A percentile compares a stretch with the other conserved stretches of the same genome.
phyloP scores from a whole-genome alignment of 805 yeast genomes.

The Nematodospora valgi region DNA sequence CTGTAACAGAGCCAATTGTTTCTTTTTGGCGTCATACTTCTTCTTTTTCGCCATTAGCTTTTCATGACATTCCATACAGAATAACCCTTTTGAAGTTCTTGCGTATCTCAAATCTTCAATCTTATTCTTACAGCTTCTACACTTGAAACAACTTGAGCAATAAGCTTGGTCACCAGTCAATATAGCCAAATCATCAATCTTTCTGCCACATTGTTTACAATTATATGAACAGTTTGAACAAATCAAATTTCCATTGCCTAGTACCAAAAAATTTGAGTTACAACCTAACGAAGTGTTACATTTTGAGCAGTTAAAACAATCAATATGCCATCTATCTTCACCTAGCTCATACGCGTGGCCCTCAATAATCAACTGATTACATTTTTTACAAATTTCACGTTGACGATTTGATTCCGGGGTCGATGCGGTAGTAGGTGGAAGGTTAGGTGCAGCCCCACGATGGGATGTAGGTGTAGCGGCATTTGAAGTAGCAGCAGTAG shows the following conservation, averaged over 20 bases:
- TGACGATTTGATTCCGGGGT: slow-evolving; percentile 1
- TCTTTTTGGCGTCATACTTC: slow-evolving; percentile 50
- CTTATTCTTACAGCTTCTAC: slow-evolving; percentile 80
- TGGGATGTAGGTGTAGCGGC: neutral
- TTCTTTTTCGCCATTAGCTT: slow-evolving; percentile 72
- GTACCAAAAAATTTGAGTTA: slow-evolving; percentile 82
- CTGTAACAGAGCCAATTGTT: slow-evolving; percentile 18
- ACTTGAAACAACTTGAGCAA: slow-evolving; percentile 84
- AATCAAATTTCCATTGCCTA: slow-evolving; percentile 89
- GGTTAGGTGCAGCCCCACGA: neutral
- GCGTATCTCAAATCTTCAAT: slow-evolving; percentile 91
- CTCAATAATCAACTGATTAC: slow-evolving; percentile 56
- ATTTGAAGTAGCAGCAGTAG: neutral
- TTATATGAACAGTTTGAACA: slow-evolving; percentile 91
- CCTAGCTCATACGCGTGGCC: slow-evolving; percentile 96
- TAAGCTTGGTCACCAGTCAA: slow-evolving; percentile 94
- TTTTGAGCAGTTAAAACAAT: slow-evolving; percentile 86
- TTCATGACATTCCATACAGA: slow-evolving; percentile 92
- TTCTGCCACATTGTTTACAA: slow-evolving; percentile 79
- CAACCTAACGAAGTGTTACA: slow-evolving; percentile 79
- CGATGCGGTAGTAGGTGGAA: neutral
- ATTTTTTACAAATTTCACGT: slow-evolving; percentile 35
- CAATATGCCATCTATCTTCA: slow-evolving; percentile 92
- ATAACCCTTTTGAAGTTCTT: slow-evolving; percentile 86
- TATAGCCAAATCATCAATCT: slow-evolving; percentile 90